Percentiles rank a stretch among this genome's conserved stretches.
Evolutionary conservation across 208 protist species (phyloP).

Genomic region (Leishmania turanica): DNA sequence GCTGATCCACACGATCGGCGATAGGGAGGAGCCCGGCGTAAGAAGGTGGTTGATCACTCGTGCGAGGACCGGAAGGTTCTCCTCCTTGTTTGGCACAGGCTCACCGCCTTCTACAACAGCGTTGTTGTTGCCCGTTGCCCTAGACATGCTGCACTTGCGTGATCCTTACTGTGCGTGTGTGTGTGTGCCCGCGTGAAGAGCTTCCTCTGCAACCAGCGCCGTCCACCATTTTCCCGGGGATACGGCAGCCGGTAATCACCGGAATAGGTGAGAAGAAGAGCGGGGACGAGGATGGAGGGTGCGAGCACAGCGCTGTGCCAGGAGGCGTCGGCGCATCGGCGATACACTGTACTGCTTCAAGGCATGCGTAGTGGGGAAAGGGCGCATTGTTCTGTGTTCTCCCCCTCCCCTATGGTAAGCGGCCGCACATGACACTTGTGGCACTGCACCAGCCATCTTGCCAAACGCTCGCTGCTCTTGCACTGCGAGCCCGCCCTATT

Average conservation of each 20-base stretch:
- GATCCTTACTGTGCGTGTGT: not conserved
- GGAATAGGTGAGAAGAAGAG: not conserved
- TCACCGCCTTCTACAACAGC: not conserved
- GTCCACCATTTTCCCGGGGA: not conserved
- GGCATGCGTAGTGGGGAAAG: not conserved
- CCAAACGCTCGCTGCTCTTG: not conserved
- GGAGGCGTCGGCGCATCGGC: not conserved
- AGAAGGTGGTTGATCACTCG: slow-evolving; percentile 82
- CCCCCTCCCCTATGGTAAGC: not conserved
- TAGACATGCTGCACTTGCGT: not conserved
- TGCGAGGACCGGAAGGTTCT: slow-evolving; percentile 60
- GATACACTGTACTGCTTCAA: not conserved
- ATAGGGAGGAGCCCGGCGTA: slow-evolving; percentile 88
- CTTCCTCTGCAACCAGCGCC: not conserved
- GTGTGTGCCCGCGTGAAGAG: not conserved
- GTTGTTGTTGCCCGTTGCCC: not conserved
- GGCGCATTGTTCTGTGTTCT: not conserved
- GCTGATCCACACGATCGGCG: slow-evolving; percentile 68
- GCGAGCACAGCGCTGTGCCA: not conserved
- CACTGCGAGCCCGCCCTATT: not conserved
- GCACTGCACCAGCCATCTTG: not conserved
- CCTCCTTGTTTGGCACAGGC: slow-evolving; percentile 28
- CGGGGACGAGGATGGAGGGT: not conserved
- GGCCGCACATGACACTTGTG: not conserved
- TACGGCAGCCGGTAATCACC: not conserved